Evolutionary conservation across 352 stramenopile genomes (phyloP), one percentile per base, ranked within the genome.

Genomic region (Pythium brachiatum): DNA sequence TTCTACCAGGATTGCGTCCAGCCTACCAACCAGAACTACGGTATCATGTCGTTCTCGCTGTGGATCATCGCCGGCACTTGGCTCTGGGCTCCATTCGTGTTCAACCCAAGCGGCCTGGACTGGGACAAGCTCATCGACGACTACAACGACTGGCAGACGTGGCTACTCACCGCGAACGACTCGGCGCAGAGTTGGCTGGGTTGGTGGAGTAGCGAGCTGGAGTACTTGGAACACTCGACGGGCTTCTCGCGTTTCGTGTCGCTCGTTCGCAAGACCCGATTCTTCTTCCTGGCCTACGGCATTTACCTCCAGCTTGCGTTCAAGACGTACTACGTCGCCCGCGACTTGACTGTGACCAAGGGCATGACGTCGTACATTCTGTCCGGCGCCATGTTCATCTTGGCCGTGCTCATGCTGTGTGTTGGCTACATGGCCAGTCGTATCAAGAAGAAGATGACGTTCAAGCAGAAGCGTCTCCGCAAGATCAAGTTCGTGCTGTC

Each of bases 31-130:
- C 89, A 96, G 65, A 98, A 99, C 73, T 99, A 99, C 72, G 90
- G 95, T 60, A 96, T 97, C 41, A 90, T 98, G 71, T 98, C 96
- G 41, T 99, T 96, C 83, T 98, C 95, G 26, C 72, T 99, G 39
- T 91, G 82, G 68, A 89, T 99, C 34, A 97, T 97, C 52, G 95
- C 90, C 80, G 79, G 72, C 20, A 92, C 83, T 25, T 94, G 83
- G 83, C 78, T 92, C 63, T 92, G 83, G 83, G 79, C 78, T 9
- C 85, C 85, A 50, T 92, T 94, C 76, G 79, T 94, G 61, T 94
- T 99, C 69, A 99, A 99, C 69, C 96, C 96, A 25, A 94, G 98
- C 36, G 97, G 94, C 23, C 91, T 99, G 57, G 96, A 99, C 63
- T 99, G 96, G 95, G 91, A 97, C 73, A 96, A 98, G 70, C 88